Base-by-base conservation (phyloP, 2,329 filamentous ascomycete genomes). In the Aspergillus sp. region DNA sequence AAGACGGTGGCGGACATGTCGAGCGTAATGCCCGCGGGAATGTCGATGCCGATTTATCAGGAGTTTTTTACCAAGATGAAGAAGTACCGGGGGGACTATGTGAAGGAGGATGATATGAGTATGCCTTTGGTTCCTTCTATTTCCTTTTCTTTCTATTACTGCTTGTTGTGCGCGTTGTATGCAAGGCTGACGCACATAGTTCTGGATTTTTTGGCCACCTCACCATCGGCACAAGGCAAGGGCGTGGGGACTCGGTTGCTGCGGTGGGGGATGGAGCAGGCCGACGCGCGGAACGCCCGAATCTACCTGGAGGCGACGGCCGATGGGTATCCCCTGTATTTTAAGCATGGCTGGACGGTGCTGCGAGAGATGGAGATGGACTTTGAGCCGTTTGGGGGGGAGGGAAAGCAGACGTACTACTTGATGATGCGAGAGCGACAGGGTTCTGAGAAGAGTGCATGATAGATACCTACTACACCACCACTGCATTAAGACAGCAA, bases 301-400 rank as follows among this genome's bases (percentile, higher is more conserved):
- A 70, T 73, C 3, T 83, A 78, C 61, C 63, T 83, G 1, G 79
- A 82, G 53, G 76, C 79, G 8, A 80, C 79, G 38, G 71, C 69
- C 0, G 72, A 71, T 13, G 80, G 78, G 1, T 74, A 69, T 53
- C 68, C 66, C 0, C 47, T 82, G 9, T 83, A 83, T 65, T 60
- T 72, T 51, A 76, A 72, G 56, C 70, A 76, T 59, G 80, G 79
- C 2, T 83, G 79, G 56, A 60, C 62, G 47, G 62, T 69, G 5
- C 51, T 76, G 7, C 73, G 73, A 3, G 64, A 69, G 32, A 45
- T 75, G 6, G 46, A 45, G 35, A 61, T 79, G 47, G 66, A 75
- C 13, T 65, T 67, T 5, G 65, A 62, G 1, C 52, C 33, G 4
- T 69, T 69, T 41, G 65, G 63, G 7, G 52, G 51, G 3, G 32